These are phyloP conservation scores for Physcomitrellopsis africana DNA, from an alignment of 225 moss, liverwort and hornwort genomes.

Conservation along the genomic window DNA sequence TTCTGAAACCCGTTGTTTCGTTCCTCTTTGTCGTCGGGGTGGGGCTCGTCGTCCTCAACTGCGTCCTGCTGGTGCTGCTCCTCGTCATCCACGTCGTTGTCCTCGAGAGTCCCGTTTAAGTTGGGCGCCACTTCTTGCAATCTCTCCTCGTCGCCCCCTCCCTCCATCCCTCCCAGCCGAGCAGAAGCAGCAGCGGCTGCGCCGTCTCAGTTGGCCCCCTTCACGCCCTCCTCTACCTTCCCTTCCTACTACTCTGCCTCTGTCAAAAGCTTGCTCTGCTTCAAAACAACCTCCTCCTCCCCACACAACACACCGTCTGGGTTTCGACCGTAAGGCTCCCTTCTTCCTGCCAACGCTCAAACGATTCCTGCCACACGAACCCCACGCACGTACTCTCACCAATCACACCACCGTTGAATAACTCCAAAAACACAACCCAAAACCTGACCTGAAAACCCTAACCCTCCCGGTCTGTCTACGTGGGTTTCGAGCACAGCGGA, in stretches of 20 bases:
- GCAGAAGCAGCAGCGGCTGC: constrained; percentile 37
- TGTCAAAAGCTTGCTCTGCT: no score
- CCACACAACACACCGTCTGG: constrained; percentile 19
- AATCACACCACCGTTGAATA: constrained; percentile 5
- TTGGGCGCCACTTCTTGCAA: not conserved
- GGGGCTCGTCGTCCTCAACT: no score
- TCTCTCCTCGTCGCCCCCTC: constrained; percentile 14
- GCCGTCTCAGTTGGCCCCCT: constrained; percentile 9
- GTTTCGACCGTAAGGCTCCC: not conserved
- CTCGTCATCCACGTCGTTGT: no score
- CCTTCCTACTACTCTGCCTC: no score
- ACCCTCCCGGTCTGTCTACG: no score
- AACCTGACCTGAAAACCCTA: no score
- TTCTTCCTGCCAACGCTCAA: not conserved
- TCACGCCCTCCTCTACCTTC: not conserved
- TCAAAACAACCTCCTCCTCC: not conserved
- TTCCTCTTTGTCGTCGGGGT: no score
- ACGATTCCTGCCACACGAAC: constrained; percentile 6
- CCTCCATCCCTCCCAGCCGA: constrained; percentile 62
- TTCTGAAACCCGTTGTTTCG: no score
- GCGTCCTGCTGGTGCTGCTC: no score
- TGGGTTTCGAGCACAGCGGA: no score
- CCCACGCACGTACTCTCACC: constrained; percentile 22
- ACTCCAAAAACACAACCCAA: no score
- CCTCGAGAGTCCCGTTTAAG: no score